Percentiles rank a stretch among this genome's conserved stretches.
These are phyloP conservation scores for Aspergillus spinulosporus DNA, from an alignment of 2,329 filamentous ascomycete species.

Conservation along the genomic window DNA sequence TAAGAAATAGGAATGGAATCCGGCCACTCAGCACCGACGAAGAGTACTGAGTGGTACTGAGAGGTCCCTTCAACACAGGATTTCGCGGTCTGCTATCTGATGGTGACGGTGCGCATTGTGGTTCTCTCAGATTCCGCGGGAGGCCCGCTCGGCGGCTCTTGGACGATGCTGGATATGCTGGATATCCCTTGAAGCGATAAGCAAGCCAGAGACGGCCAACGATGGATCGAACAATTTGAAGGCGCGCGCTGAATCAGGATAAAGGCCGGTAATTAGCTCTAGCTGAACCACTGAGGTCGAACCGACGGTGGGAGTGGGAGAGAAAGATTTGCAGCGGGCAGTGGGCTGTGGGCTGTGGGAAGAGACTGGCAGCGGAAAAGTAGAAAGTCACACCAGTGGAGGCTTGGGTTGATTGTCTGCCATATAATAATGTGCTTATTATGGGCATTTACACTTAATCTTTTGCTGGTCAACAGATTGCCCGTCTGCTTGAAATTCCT, in stretches of 20 bases:
- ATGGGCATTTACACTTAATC: neutral
- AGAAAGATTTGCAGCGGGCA: constrained; percentile 1
- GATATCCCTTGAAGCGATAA: neutral
- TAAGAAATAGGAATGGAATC: constrained; percentile 10
- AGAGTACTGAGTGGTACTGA: constrained; percentile 1
- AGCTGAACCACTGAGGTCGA: constrained; percentile 6
- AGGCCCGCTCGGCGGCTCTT: constrained; percentile 11
- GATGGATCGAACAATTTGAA: neutral
- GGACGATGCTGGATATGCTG: neutral
- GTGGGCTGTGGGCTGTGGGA: neutral
- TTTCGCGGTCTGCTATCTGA: constrained; percentile 8
- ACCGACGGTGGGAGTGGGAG: constrained; percentile 7
- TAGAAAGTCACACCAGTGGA: constrained; percentile 10
- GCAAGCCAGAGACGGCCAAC: neutral
- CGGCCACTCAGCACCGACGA: constrained; percentile 12
- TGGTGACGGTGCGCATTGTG: constrained; percentile 16
- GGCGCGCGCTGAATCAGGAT: neutral
- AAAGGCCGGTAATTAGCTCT: constrained; percentile 5
- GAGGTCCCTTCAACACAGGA: neutral
- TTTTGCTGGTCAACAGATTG: neutral
- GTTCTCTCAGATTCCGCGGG: constrained; percentile 14
- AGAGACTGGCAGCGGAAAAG: constrained; percentile 12
- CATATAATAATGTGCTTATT: neutral
- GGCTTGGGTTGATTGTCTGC: neutral
- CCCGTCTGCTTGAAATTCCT: neutral